Evolutionary conservation across 176 grass and related monocot genomes (phyloP), one percentile per base, ranked within the genome.

Genomic region (Rhipidocladum racemiflorum): DNA sequence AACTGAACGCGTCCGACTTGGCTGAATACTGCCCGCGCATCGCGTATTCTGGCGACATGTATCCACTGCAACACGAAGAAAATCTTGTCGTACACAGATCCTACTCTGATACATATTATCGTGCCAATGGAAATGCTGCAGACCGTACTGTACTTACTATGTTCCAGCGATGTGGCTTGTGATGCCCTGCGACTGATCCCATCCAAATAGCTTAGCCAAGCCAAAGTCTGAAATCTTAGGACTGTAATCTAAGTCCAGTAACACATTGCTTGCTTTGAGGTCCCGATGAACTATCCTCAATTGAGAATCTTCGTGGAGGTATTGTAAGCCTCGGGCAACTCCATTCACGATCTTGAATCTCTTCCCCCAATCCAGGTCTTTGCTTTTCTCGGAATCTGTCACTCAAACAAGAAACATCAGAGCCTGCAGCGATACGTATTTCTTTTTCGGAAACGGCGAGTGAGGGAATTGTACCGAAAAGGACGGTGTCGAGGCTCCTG

Each of bases 201-300:
- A 34, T 1, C 57, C 61, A 73, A 94, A 81, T 24, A 89, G 63
- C 40, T 82, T 79, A 11, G 83, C 92, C 23, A 91, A 25, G 5
- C 92, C 92, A n/a, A 94, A 94, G 35, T 94, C 89, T 3, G 86
- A 84, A 3, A 94, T 91, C 77, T 94, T 94, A 3, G 92, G 89
- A 44, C 30, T 87, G 83, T 86, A 78, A 65, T 91, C 65, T 0
- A 55, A 40, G 61, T 81, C 85, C 0, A 87, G 70, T 11, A 87
- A 77, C 38, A 81, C 77, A 20, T 87, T 87, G 77, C 84, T 85
- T 17, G 84, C 67, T 23, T 79, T 85, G 10, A 85, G 75, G 67
- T 85, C 84, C 21, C 84, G 82, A 68, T 94, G 92, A 54, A 94
- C 79, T 51, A 94, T 79, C 65, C 36, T 87, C 18, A 87, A 28